phyloP scores from a whole-genome alignment of 208 protist species.

The Blechomonas ayalai region DNA sequence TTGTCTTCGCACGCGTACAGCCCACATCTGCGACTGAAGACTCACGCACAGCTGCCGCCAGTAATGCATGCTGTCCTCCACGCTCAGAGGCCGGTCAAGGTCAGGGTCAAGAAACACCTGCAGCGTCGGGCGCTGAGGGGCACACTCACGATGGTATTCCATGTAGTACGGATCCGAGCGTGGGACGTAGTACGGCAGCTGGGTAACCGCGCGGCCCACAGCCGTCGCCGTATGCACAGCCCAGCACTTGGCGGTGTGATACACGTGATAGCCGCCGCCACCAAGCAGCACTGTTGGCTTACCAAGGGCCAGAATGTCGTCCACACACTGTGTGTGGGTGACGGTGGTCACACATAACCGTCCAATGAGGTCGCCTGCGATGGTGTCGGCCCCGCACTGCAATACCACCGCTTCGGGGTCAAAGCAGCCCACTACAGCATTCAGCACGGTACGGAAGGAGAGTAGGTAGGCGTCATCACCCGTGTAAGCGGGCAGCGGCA shows the following conservation, averaged over 20 bases:
- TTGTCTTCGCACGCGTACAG: slow-evolving; percentile 36
- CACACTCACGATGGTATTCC: slow-evolving; percentile 55
- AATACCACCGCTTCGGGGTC: slow-evolving; percentile 96
- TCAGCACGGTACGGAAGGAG: slow-evolving; percentile 94
- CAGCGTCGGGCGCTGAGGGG: slow-evolving; percentile 52
- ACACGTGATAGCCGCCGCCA: slow-evolving; percentile 98
- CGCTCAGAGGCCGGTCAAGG: slow-evolving; percentile 43
- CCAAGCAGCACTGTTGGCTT: slow-evolving; percentile 96
- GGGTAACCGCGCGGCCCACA: slow-evolving; percentile 33
- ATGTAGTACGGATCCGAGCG: slow-evolving; percentile 65
- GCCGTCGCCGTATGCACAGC: slow-evolving; percentile 94
- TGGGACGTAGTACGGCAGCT: slow-evolving; percentile 66
- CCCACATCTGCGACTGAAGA: slow-evolving; percentile 51
- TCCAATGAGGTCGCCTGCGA: slow-evolving; percentile 95
- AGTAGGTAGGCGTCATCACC: slow-evolving; percentile 92
- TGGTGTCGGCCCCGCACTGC: slow-evolving; percentile 98
- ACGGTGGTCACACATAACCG: slow-evolving; percentile 94
- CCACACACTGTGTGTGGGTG: slow-evolving; percentile 92
- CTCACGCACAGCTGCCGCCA: slow-evolving; percentile 63
- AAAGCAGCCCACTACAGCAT: slow-evolving; percentile 93
- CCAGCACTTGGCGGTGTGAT: slow-evolving; percentile 98
- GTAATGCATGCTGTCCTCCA: slow-evolving; percentile 37
- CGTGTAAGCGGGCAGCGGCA: slow-evolving; percentile 93
- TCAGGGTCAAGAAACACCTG: slow-evolving; percentile 67
- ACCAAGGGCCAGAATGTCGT: slow-evolving; percentile 89